Evolutionary conservation across 148 eudicot species (phyloP).

Genomic region (Fagopyrum esculentum): DNA sequence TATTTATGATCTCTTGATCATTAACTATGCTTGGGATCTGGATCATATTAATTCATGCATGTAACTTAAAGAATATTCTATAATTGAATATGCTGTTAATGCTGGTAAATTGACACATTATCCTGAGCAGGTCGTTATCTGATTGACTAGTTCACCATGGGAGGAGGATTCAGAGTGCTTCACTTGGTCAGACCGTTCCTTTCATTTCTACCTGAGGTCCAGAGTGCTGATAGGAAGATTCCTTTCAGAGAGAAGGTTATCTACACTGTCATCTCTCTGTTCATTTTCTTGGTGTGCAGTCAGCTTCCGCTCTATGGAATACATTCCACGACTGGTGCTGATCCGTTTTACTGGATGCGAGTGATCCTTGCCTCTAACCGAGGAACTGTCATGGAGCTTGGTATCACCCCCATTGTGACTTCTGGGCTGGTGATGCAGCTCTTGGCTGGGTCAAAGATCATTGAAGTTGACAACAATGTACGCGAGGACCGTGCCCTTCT

Average conservation of each 20-base stretch:
- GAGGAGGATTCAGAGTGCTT: slow-evolving; percentile 55
- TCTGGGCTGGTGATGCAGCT: slow-evolving; percentile 71
- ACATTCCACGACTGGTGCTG: slow-evolving; percentile 55
- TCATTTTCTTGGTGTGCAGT: slow-evolving; percentile 58
- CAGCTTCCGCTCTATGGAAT: slow-evolving; percentile 72
- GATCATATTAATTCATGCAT: background rate
- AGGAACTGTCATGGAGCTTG: slow-evolving; percentile 77
- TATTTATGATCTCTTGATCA: background rate
- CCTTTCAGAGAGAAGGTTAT: slow-evolving; percentile 61
- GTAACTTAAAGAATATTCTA: background rate
- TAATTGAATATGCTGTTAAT: background rate
- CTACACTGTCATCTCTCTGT: slow-evolving; percentile 54
- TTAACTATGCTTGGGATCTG: background rate
- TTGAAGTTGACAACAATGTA: slow-evolving; percentile 61
- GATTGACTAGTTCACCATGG: slow-evolving; percentile 32
- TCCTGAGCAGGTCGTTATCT: slow-evolving; percentile 4
- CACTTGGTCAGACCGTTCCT: slow-evolving; percentile 64
- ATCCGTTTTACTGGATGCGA: slow-evolving; percentile 74
- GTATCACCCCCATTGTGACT: slow-evolving; percentile 71
- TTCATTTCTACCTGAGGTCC: slow-evolving; percentile 51
- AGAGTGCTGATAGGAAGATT: slow-evolving; percentile 39
- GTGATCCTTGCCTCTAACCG: slow-evolving; percentile 63
- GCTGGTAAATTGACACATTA: background rate
- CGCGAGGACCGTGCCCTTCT: slow-evolving; percentile 60
- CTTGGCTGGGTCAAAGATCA: slow-evolving; percentile 55